Evolutionary conservation across 2,329 filamentous ascomycete genomes (phyloP).

Genomic region (Spiromastix sp.): DNA sequence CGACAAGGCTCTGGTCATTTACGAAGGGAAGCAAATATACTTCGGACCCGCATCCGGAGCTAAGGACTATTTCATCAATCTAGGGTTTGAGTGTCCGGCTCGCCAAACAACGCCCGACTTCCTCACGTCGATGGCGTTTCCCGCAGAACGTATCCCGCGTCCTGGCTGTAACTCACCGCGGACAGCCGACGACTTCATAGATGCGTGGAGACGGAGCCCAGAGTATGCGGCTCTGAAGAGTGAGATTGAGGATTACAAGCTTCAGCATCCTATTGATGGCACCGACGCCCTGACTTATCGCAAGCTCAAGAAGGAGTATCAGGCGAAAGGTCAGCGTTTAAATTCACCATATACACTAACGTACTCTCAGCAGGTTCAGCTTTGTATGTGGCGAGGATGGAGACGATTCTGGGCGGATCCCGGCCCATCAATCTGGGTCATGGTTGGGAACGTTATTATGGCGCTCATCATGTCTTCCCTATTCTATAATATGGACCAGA

Average conservation of each 20-base stretch:
- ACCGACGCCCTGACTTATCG: background rate
- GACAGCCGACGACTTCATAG: constrained; percentile 60
- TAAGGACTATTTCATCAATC: constrained; percentile 60
- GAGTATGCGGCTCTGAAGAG: constrained; percentile 31
- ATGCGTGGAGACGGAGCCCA: constrained; percentile 43
- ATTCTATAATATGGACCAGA: constrained; percentile 20
- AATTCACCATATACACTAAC: constrained; percentile 77
- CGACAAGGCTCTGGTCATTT: constrained; percentile 75
- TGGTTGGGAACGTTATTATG: constrained; percentile 59
- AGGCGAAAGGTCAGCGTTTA: constrained; percentile 41
- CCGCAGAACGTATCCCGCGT: constrained; percentile 38
- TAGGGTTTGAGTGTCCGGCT: constrained; percentile 63
- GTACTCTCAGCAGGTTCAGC: constrained; percentile 59
- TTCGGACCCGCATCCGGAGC: constrained; percentile 60
- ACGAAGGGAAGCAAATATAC: constrained; percentile 63
- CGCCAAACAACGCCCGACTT: constrained; percentile 70
- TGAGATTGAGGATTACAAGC: constrained; percentile 35
- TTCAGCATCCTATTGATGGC: constrained; percentile 34
- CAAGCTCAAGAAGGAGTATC: constrained; percentile 30
- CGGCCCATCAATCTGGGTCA: constrained; percentile 30
- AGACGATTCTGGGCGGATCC: background rate
- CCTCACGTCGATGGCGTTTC: constrained; percentile 35
- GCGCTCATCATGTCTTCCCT: constrained; percentile 53
- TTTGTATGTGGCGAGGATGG: constrained; percentile 42
- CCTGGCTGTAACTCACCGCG: constrained; percentile 46